Base-by-base conservation (phyloP, 257 asterid species). In the Scutellaria barbata region DNA sequence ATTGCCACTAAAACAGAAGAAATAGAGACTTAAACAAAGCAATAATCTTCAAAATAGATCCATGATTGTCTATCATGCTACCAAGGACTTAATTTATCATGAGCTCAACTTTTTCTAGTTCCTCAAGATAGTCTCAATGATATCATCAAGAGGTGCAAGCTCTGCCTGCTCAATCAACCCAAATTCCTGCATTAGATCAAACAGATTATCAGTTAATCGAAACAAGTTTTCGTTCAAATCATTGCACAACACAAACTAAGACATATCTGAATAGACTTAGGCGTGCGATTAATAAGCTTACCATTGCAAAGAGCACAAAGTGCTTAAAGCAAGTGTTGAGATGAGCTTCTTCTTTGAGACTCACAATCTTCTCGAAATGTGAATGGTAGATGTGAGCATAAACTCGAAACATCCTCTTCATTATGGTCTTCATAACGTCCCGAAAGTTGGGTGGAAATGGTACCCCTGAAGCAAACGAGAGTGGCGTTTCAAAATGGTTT, bases 321-420 rank as follows among this genome's bases (percentile, higher is more conserved):
- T 85, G 88, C 78, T 81, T 83, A 17, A 85, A 85, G 81, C 90
- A 85, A 11, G 86, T 83, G 75, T 85, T 85, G 70, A 83, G 79
- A 74, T 85, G 90, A 63, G 81, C 77, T 65, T 81, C 88, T 58
- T 85, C 87, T 69, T 85, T 25, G n/a, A 85, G 81, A 54, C 67
- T 64, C 68, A 79, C 76, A 41, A 83, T 75, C 74, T 65, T 81
- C 79, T 79, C 76, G 69, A 81, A 81, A 73, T 85, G 88, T 10
- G 88, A 79, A 75, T 83, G 85, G 51, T 85, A 85, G 51, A 85
- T 83, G 35, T 85, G 90, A 2, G 77, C 88, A 18, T 85, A 85
- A 30, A 85, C 87, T 18, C 86, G 83, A 40, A 85, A 82, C 79
- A 85, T 8, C 13, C 90, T 75, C 76, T 74, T 85, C 71, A 75